Percentiles rank a stretch among this genome's conserved stretches.
Conservation (phyloP, 2,329 filamentous ascomycete species). For the Cercospora zeae-maydis region DNA sequence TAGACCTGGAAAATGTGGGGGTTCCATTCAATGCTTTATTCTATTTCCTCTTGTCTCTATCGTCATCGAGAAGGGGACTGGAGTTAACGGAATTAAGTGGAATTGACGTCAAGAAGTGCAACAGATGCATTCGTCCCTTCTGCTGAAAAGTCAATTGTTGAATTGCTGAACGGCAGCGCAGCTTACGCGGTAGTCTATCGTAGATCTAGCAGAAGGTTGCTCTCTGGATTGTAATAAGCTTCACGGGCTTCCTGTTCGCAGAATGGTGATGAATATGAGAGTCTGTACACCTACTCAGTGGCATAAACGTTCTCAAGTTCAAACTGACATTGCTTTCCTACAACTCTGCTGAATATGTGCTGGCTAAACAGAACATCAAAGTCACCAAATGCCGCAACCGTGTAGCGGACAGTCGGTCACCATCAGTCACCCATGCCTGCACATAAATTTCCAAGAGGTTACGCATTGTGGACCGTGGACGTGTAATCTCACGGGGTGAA, state of each 20-base stretch:
- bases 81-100: neutral
- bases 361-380: no score
- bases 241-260: neutral
- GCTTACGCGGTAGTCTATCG: neutral
- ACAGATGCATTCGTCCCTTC: neutral
- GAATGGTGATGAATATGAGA: no score
- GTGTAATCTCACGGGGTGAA: no score
- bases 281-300: no score
- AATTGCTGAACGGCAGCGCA: neutral
- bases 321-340: no score
- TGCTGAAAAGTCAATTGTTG: neutral
- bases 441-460: no score
- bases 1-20: neutral
- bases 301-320: no score
- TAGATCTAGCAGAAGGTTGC: neutral
- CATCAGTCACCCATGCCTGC: no score
- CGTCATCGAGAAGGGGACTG: neutral
- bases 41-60: neutral
- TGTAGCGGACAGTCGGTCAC: no score
- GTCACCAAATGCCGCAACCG: no score
- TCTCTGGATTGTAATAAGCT: neutral
- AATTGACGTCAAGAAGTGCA: neutral
- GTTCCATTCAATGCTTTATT: neutral
- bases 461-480: no score
- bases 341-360: no score